Evolutionary conservation across 1,139 yeast genomes (phyloP).

Genomic region (Scheffersomyces segobiensis): DNA sequence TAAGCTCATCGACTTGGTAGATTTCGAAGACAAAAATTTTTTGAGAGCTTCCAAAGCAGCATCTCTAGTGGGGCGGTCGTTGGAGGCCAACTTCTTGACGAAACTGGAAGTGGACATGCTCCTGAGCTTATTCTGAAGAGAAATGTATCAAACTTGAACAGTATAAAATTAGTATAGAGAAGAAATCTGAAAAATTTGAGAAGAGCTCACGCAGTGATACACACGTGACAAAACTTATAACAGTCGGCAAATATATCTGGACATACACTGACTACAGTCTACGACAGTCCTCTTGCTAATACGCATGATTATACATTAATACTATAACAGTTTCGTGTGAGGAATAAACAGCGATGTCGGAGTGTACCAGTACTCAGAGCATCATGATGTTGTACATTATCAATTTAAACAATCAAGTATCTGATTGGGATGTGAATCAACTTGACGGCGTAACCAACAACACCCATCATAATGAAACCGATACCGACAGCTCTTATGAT

Average conservation of each 20-base stretch:
- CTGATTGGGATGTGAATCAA: constrained; percentile 95
- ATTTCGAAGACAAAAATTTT: constrained; percentile 51
- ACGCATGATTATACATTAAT: not conserved
- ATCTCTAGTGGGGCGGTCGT: constrained; percentile 72
- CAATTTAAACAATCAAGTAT: constrained; percentile 80
- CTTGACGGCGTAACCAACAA: constrained; percentile 94
- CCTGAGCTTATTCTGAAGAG: not conserved
- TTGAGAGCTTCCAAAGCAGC: constrained; percentile 70
- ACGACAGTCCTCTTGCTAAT: not conserved
- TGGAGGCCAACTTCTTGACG: constrained; percentile 83
- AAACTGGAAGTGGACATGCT: constrained; percentile 43
- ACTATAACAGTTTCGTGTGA: not conserved
- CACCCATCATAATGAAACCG: constrained; percentile 97
- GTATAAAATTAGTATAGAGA: not conserved
- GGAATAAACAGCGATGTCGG: not conserved
- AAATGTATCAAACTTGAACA: not conserved
- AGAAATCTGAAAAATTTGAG: not conserved
- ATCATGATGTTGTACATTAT: not conserved
- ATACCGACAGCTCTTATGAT: constrained; percentile 94
- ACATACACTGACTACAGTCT: no score
- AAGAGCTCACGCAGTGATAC: not conserved
- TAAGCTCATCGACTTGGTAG: constrained; percentile 25
- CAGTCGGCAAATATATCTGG: not conserved
- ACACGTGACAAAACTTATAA: not conserved
- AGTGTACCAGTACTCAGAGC: not conserved